Base-by-base conservation (phyloP, 148 eudicot species). In the Heliamphora exappendiculata region DNA sequence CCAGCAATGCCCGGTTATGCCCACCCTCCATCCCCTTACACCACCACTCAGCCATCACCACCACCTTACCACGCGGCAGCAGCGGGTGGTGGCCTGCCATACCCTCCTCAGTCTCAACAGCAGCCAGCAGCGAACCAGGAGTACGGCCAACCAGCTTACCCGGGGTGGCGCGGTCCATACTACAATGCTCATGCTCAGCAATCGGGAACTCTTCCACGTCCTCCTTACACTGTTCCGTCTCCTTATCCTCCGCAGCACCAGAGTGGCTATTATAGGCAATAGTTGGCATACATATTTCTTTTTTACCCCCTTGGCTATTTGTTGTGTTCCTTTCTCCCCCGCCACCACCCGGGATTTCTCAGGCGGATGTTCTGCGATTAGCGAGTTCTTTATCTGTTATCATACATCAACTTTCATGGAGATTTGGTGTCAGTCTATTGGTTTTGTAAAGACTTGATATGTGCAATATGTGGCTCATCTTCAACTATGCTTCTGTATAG, bases 71-170 rank as follows among this genome's bases (percentile, higher is more conserved):
- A 86, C 50, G 54, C 82, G 42, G 80, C 84, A 36, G 70, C 82
- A 39, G 45, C 82, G 7, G 78, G 83, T 63, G 68, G 78, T 67
- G 68, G 78, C 14, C 58, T 79, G 60, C 85, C 90, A 20, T 87
- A 90, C 66, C 89, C 86, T 1, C 88, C 86, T 28, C 78, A 55
- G 34, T 90, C 88, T 51, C 88, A 86, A 31, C 93, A 85, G 49
- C 97, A 82, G 70, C 93, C 85, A 55, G 82, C 85, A 3, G 80
- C 55, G 7, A 57, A 75, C 81, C 90, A 91, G 28, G 93, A 92
- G 57, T 92, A 92, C 45, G 97, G 98, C 20, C 98, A 95, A 70
- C 96, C 97, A 31, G 96, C 93, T 31, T 93, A 95, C 77, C 97
- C 94, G 0, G 97, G 97, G 34, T 95, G 99, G 99, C 90, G 86